Base-by-base conservation (phyloP, 805 yeast genomes). In the Starmerella bombicola region DNA sequence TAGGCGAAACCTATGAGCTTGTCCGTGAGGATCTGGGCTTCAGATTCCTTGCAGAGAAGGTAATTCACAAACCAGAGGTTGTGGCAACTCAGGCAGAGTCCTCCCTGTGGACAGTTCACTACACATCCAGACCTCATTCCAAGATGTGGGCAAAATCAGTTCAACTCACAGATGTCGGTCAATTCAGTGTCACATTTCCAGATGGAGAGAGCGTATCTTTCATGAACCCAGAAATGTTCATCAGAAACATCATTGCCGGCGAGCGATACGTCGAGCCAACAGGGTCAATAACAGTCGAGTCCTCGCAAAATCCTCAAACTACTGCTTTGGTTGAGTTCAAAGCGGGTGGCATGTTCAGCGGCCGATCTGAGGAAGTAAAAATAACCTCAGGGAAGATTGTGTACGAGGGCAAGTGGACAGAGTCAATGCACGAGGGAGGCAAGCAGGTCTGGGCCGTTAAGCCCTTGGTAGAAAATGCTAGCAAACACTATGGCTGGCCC, bases 61-160 rank as follows among this genome's bases (percentile, higher is more conserved):
- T 91, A 16, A 61, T 74, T 23, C 98, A 91, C 54, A 73, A 82
- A 42, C 98, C 98, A 2, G 77, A 78, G 13, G 73, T 86, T 2
- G 75, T 85, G 64, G 95, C 96, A 1, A 66, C 78, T 18, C 77
- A 74, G 57, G 81, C 75, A 4, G 95, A 88, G 43, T 68, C 81
- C 19, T 58, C 63, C 6, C 61, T 69, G 19, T 91, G 97, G 97
- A 53, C 62, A 2, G 43, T 55, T 16, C 56, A 56, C 18, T 63
- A 57, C 49, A 56, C 63, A 4, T 59, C 69, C n/a, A 49, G 63
- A 26, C 68, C 69, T 3, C 74, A 71, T 37, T 95, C 86, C 53
- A 84, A 85, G 58, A 82, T 83, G 54, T 88, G 96, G 93, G 96
- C 97, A 37, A 91, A 88, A 62, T 77, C 86, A 21, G 76, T 82